Conservation (phyloP, 305 asterid species). For the Fraxinus nigra region DNA sequence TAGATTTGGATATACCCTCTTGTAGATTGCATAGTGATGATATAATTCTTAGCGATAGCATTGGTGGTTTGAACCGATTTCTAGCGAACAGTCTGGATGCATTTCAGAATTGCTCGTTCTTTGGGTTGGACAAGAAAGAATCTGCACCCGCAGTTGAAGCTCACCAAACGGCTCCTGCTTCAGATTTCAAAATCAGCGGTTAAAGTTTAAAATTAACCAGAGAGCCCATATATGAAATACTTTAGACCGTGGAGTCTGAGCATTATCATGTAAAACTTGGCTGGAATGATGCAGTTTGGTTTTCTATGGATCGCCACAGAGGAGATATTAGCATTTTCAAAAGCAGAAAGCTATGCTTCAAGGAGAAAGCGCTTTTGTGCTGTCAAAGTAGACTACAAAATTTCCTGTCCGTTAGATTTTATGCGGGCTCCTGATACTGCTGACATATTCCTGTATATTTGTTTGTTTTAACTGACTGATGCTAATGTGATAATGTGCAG, state of each 20-base stretch:
- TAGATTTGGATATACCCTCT: constrained; percentile 86
- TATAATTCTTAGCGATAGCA: constrained; percentile 84
- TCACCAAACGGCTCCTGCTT: constrained; percentile 40
- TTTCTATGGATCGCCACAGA: constrained; percentile 12
- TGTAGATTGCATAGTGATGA: constrained; percentile 84
- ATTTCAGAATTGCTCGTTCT: constrained; percentile 86
- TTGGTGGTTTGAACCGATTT: constrained; percentile 83
- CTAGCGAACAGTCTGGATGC: constrained; percentile 90
- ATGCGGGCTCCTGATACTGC: constrained; percentile 16
- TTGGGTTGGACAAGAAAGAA: constrained; percentile 78
- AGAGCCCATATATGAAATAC: constrained; percentile 7
- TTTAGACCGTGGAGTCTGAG: constrained; percentile 26
- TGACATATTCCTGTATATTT: constrained; percentile 25
- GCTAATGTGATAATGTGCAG: constrained; percentile 5
- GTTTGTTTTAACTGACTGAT: not conserved
- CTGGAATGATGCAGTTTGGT: constrained; percentile 26
- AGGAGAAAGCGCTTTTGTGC: constrained; percentile 20
- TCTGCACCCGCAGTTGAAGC: constrained; percentile 51
- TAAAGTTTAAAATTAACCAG: constrained; percentile 36
- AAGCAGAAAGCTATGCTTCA: constrained; percentile 13
- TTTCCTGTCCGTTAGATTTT: constrained; percentile 27
- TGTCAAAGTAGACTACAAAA: constrained; percentile 27
- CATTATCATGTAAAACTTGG: constrained; percentile 14
- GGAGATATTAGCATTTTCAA: not conserved
- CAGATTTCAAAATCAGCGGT: constrained; percentile 54